Evolutionary conservation across 2,329 filamentous ascomycete genomes (phyloP).

Genomic region (Westerdykella ornata): DNA sequence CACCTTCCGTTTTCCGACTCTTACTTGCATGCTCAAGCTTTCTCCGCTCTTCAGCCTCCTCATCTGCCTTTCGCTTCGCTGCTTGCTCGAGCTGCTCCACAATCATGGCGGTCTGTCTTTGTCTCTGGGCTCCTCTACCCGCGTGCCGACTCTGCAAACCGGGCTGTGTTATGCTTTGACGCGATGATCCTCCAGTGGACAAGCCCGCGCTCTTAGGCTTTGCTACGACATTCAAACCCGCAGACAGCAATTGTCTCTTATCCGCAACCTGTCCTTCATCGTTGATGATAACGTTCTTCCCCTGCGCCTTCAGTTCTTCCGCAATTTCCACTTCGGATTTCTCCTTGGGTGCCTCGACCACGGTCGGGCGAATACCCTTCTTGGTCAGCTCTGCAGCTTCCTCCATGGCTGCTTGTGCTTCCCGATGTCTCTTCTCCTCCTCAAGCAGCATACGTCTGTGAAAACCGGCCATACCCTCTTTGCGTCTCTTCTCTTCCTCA

Average conservation of each 20-base stretch:
- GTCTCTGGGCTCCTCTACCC: conserved; percentile 58
- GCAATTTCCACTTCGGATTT: conserved; percentile 60
- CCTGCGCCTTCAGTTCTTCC: conserved; percentile 58
- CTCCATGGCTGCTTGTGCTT: conserved; percentile 50
- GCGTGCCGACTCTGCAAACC: conserved; percentile 35
- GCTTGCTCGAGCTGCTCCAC: conserved; percentile 69
- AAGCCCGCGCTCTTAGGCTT: conserved; percentile 50
- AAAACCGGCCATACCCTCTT: conserved; percentile 69
- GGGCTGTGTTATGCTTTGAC: conserved; percentile 11
- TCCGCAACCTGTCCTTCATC: conserved; percentile 80
- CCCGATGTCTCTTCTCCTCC: conserved; percentile 62
- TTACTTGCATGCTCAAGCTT: conserved; percentile 61
- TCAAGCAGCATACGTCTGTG: conserved; percentile 67
- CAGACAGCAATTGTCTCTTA: conserved; percentile 69
- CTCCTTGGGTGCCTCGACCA: conserved; percentile 40
- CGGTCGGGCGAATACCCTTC: conserved; percentile 24
- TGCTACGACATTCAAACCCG: conserved; percentile 65
- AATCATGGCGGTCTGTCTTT: conserved; percentile 71
- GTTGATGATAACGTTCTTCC: conserved; percentile 62
- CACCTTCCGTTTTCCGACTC: conserved; percentile 68
- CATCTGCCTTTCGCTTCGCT: conserved; percentile 63
- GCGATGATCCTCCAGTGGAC: conserved; percentile 14
- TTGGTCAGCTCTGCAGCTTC: conserved; percentile 49
- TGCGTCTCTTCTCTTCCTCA: conserved; percentile 58
- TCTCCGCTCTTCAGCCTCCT: conserved; percentile 59